A percentile compares a stretch with the other conserved stretches of the same genome.
phyloP scores from a whole-genome alignment of 805 yeast species.

The Sugiyamaella boreocaroliniensis region DNA sequence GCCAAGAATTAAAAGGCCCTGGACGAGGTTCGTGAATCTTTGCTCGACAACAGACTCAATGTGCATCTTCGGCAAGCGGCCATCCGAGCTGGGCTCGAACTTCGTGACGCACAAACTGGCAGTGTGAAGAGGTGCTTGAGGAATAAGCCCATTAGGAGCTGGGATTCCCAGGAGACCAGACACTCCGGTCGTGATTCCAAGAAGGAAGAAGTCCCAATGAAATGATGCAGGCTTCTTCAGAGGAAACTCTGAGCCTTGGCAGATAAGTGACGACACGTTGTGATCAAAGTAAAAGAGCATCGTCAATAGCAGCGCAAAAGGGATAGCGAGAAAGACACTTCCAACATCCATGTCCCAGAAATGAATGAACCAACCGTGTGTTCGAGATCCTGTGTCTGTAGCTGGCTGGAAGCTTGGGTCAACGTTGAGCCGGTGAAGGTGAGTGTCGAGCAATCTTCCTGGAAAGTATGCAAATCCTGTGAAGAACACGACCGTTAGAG shows the following conservation, averaged over 20 bases:
- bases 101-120: conserved; percentile 59
- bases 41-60: conserved; percentile 75
- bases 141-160: conserved; percentile 93
- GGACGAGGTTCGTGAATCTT: conserved; percentile 73
- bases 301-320: conserved; percentile 83
- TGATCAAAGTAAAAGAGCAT: conserved; percentile 89
- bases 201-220: conserved; percentile 83
- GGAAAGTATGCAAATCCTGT: conserved; percentile 93
- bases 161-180: conserved; percentile 88
- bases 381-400: conserved; percentile 25
- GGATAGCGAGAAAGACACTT: conserved; percentile 81
- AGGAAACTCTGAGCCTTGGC: conserved; percentile 78
- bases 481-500: conserved; percentile 77
- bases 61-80: conserved; percentile 11
- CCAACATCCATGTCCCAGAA: conserved; percentile 71
- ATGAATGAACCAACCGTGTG: conserved; percentile 68
- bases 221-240: conserved; percentile 80
- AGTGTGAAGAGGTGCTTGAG: conserved; percentile 95
- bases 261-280: conserved; percentile 87
- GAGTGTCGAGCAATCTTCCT: conserved; percentile 53
- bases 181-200: conserved; percentile 82
- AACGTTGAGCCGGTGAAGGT: conserved; percentile 59
- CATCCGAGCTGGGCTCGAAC: conserved; percentile 16
- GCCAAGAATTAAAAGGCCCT: conserved; percentile 76
- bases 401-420: conserved; percentile 75